phyloP scores from a whole-genome alignment of 345 rosid species.

The Syzygium jambos region DNA sequence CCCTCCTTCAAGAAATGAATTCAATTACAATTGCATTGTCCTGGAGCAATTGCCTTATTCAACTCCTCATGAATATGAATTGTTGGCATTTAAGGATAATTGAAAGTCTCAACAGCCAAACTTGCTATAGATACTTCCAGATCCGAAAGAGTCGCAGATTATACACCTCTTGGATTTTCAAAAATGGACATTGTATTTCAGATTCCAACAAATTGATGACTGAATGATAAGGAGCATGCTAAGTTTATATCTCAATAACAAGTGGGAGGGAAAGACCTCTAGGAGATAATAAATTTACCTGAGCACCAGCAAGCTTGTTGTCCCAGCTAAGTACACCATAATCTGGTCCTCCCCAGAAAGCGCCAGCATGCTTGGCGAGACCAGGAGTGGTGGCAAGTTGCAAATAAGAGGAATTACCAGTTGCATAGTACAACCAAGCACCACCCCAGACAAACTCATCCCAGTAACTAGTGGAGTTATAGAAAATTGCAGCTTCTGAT shows the following conservation, averaged over 20 bases:
- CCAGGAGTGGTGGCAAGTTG: constrained; percentile 62
- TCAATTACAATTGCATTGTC: not conserved
- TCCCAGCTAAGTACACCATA: constrained; percentile 97
- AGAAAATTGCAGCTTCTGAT: constrained; percentile 55
- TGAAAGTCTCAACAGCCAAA: not conserved
- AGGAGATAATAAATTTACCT: constrained; percentile 35
- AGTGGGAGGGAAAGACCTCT: not conserved
- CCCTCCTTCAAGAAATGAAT: not conserved
- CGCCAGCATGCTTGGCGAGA: constrained; percentile 86
- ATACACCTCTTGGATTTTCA: not conserved
- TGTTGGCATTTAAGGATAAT: not conserved
- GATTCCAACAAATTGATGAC: not conserved
- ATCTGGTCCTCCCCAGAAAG: constrained; percentile 84
- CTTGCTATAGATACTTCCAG: not conserved
- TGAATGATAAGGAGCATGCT: not conserved
- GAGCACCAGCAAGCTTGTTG: constrained; percentile 95
- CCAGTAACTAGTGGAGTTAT: constrained; percentile 84
- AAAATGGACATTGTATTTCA: not conserved
- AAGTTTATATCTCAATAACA: not conserved
- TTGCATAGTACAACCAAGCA: constrained; percentile 92
- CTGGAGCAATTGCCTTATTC: not conserved
- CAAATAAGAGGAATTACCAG: constrained; percentile 75
- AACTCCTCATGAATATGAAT: not conserved
- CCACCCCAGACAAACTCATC: constrained; percentile 97
- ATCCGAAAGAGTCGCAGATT: not conserved